Evolutionary conservation across 2,329 filamentous ascomycete genomes (phyloP), one percentile per base, ranked within the genome.

Genomic region (Neofusicoccum sp.): DNA sequence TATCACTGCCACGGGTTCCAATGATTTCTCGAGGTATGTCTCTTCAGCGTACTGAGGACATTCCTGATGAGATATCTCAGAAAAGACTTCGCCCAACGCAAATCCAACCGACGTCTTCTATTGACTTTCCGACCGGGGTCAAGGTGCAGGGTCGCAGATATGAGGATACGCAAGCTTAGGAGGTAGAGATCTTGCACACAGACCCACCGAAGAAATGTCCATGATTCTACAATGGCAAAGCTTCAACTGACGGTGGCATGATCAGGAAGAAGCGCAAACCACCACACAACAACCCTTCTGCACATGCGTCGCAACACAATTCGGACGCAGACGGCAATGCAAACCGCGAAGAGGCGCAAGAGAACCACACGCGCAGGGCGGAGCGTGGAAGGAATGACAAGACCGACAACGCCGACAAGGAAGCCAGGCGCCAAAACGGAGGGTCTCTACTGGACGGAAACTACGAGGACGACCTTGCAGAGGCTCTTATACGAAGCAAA

Each of bases 391-490:
- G n/a, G 16, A 43, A 43, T 20, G n/a, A 43, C n/a, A 4, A 7
- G 40, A 14, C 16, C 11, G 40, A 6, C 34, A 40, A 7, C 48
- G 6, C 12, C n/a, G 30, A 33, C 11, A 14, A 28, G 28, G 30
- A 31, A 36, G 31, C 31, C 11, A 24, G 9, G 1, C 31, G 40
- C 48, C 16, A 4, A 30, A 26, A 11, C 9, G 14, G 14, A 49
- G n/a, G 30, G 24, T 20, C 16, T 7, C 24, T 20, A 30, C 45
- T 20, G 16, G 30, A 34, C 14, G 30, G 45, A 31, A 44, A 11
- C 38, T 56, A 56, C 12, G 38, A 56, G 28, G 51, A 43, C 51
- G 51, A 56, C 26, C 36, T 56, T 31, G 51, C 24, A 40, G 36
- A 56, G 31, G 51, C 38, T 5, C 28, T 43, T 31, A 26, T 36